Percentiles rank a stretch among this genome's conserved stretches.
These are phyloP conservation scores for Ceratocystis smalleyi DNA, from an alignment of 2,329 filamentous ascomycete genomes.

Conservation along the genomic window DNA sequence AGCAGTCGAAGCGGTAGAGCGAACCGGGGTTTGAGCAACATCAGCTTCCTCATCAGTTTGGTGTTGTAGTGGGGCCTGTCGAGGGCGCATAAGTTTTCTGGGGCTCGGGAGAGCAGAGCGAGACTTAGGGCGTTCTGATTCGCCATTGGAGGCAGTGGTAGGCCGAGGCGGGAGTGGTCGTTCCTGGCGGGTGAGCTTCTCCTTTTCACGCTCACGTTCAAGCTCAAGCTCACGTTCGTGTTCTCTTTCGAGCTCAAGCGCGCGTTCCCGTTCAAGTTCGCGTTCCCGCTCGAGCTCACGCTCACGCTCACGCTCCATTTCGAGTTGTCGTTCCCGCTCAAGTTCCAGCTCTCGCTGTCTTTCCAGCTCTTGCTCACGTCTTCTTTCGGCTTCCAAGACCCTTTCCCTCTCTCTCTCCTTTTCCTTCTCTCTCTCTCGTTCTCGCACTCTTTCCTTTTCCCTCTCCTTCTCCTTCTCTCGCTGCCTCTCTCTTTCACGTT, in stretches of 20 bases:
- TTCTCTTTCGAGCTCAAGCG: slow-evolving; percentile 6
- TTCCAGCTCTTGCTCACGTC: slow-evolving; percentile 2
- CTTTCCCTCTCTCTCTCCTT: slow-evolving; percentile 19
- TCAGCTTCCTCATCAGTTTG: slow-evolving; percentile 34
- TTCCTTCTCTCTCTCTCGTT: slow-evolving; percentile 18
- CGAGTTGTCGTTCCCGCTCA: not conserved
- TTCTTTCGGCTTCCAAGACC: slow-evolving; percentile 16
- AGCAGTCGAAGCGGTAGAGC: slow-evolving; percentile 6
- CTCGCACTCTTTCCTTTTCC: slow-evolving; percentile 17
- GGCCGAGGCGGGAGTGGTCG: not conserved
- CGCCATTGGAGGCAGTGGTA: not conserved
- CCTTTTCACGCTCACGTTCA: slow-evolving; percentile 6
- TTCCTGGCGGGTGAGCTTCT: not conserved
- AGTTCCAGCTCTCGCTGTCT: slow-evolving; percentile 2
- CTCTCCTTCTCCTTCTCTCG: slow-evolving; percentile 10
- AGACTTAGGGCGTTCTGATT: slow-evolving; percentile 11
- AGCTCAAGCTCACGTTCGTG: slow-evolving; percentile 3
- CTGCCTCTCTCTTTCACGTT: not conserved
- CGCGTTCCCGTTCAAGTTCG: not conserved
- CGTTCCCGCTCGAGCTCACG: not conserved
- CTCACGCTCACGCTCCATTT: slow-evolving; percentile 35
- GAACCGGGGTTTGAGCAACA: slow-evolving; percentile 35
- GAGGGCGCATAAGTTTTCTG: slow-evolving; percentile 27
- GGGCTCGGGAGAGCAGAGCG: slow-evolving; percentile 14
- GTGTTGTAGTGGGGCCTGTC: slow-evolving; percentile 29